Conservation (phyloP, 2,329 filamentous ascomycete species). For the Colletotrichum sp. region DNA sequence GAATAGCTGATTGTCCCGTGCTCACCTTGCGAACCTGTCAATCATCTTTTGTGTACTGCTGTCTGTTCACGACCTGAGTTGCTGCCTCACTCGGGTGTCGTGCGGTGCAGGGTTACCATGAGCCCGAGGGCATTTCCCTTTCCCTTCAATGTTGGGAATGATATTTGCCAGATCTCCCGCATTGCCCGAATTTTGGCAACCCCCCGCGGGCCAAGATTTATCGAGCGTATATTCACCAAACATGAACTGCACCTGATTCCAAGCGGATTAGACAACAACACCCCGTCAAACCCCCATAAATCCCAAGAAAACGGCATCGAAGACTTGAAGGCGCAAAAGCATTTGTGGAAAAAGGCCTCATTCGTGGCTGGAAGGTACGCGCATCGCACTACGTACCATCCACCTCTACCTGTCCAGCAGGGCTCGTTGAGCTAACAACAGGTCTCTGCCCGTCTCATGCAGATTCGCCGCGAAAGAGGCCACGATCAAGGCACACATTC, state of each 20-base stretch:
- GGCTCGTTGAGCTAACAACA: background rate
- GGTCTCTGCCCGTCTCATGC: background rate
- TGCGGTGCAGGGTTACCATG: background rate
- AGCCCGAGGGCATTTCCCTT: slow-evolving; percentile 58
- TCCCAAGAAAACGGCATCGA: background rate
- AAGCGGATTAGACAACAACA: slow-evolving; percentile 17
- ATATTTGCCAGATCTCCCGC: slow-evolving; percentile 75
- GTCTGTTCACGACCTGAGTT: background rate
- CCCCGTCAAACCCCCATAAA: background rate
- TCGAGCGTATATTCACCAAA: slow-evolving; percentile 51
- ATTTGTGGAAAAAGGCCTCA: slow-evolving; percentile 41
- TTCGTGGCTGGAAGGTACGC: slow-evolving; percentile 51
- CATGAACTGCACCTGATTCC: slow-evolving; percentile 38
- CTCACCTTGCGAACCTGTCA: background rate
- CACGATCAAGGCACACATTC: slow-evolving; percentile 72
- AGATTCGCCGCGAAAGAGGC: slow-evolving; percentile 80
- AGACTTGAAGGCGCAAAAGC: slow-evolving; percentile 17
- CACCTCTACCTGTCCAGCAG: background rate
- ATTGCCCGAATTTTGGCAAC: slow-evolving; percentile 63
- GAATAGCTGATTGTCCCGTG: background rate
- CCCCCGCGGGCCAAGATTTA: slow-evolving; percentile 46
- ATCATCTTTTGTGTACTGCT: background rate
- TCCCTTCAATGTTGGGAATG: slow-evolving; percentile 75
- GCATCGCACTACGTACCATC: too few species aligned
- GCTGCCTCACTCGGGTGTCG: background rate